Evolutionary conservation across 176 grass and related monocot genomes (phyloP).

Genomic region (Secale cereale): DNA sequence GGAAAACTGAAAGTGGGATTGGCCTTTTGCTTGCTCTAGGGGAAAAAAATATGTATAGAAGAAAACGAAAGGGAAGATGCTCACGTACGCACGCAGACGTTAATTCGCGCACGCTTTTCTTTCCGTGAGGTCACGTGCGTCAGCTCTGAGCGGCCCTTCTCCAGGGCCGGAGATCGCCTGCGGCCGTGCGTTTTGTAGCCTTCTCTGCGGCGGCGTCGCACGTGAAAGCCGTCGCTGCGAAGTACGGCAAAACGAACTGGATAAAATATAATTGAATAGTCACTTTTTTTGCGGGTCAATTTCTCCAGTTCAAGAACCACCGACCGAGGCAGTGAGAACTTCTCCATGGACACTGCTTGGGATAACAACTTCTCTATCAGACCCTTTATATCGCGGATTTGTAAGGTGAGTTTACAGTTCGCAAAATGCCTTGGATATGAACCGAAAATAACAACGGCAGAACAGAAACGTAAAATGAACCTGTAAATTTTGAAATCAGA

Average conservation of each 20-base stretch:
- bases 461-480: no score
- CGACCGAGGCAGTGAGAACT: not conserved
- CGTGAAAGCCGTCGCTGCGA: not conserved
- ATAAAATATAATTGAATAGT: not conserved
- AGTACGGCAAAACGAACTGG: not conserved
- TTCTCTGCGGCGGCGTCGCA: not conserved
- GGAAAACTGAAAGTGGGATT: not conserved
- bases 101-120: slow-evolving; percentile 18
- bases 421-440: no score
- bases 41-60: not conserved
- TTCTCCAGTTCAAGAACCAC: no score
- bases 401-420: no score
- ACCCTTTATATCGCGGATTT: no score
- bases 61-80: not conserved
- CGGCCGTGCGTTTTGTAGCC: not conserved
- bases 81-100: not conserved
- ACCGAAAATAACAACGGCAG: no score
- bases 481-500: no score
- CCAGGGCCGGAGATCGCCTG: slow-evolving; percentile 18
- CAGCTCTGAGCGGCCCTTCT: slow-evolving; percentile 33
- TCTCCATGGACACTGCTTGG: no score
- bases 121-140: slow-evolving; percentile 24
- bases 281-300: no score
- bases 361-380: no score
- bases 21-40: not conserved